Evolutionary conservation across 352 stramenopile species (phyloP), one percentile per base, ranked within the genome.

Genomic region (Phytophthora citrophthora): DNA sequence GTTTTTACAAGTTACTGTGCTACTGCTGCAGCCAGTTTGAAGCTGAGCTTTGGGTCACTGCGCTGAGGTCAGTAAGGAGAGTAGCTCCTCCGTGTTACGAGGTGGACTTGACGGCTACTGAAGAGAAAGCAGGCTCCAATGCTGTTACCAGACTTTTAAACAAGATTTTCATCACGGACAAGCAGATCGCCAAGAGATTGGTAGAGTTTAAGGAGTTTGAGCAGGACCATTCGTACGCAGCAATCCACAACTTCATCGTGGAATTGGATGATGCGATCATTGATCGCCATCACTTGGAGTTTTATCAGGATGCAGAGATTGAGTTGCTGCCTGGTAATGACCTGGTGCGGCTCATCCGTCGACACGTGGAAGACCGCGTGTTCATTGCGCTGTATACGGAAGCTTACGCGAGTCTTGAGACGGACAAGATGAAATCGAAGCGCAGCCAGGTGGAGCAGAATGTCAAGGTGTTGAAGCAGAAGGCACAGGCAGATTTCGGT

Each of bases 1-100:
- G 88, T 0, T 96, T 90, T 63, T 96, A 96, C 46, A 74, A 71
- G 27, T 72, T 96, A 41, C 72, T 91, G 24, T 96, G 88, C 68
- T 89, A 86, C 59, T 93, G 85, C 48, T 85, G 69, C 56, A 95
- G 74, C 40, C 82, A 93, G 26, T 72, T 86, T 36, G 86, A 95
- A 67, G 88, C 85, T 2, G 88, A 96, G 57, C 54, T 92, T 3
- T 96, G 88, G 88, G 86, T 96, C 6, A 56, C 76, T n/a, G 74
- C 79, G 13, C 60, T 96, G 20, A 71, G 83, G 1, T 77, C 76
- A 0, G 78, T 88, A 11, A 74, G 88, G 34, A 74, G 65, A 47
- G 49, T 65, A 3, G 38, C 66, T 5, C 71, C 81, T 5, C 78
- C 81, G 0, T 83, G 74, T 58, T 86, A 78, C 38, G 88, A 96